Conservation (phyloP, 2,329 filamentous ascomycete species). For the Sporothrix sp. region DNA sequence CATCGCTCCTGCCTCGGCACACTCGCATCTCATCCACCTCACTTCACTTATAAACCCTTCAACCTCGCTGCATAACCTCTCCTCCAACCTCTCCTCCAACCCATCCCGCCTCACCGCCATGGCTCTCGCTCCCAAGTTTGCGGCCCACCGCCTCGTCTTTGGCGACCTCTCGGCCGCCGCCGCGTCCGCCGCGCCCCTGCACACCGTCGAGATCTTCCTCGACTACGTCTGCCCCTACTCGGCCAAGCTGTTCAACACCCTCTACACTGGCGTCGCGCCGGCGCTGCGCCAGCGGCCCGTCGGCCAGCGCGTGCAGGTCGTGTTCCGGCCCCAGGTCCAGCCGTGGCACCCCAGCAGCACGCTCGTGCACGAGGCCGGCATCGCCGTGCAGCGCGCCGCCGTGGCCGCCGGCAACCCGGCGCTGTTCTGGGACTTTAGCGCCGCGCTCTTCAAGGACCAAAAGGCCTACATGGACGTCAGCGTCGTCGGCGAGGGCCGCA, state of each 20-base stretch:
- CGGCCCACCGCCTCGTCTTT: conserved; percentile 56
- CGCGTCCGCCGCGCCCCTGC: conserved; percentile 35
- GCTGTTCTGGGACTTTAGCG: conserved; percentile 73
- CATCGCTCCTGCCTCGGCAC: background rate
- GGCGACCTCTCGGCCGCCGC: conserved; percentile 26
- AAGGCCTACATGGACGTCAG: conserved; percentile 73
- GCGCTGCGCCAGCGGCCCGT: conserved; percentile 52
- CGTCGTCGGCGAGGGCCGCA: conserved; percentile 75
- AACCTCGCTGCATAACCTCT: no score
- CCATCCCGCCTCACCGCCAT: conserved; percentile 32
- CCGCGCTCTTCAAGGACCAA: conserved; percentile 56
- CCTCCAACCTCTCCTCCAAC: no score
- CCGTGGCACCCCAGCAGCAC: conserved; percentile 89
- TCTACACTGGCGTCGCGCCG: conserved; percentile 58
- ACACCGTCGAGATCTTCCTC: conserved; percentile 60
- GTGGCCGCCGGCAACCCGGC: conserved; percentile 32
- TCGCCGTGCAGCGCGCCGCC: conserved; percentile 64
- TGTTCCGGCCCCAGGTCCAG: conserved; percentile 88
- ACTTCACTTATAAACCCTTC: background rate
- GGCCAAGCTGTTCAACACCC: conserved; percentile 63
- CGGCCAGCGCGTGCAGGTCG: conserved; percentile 50
- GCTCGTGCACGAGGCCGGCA: conserved; percentile 69
- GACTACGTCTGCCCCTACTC: conserved; percentile 81
- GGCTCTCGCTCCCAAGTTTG: conserved; percentile 70
- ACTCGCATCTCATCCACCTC: background rate